phyloP scores from a whole-genome alignment of 2,329 filamentous ascomycete species.

The Fusarium coffeatum region DNA sequence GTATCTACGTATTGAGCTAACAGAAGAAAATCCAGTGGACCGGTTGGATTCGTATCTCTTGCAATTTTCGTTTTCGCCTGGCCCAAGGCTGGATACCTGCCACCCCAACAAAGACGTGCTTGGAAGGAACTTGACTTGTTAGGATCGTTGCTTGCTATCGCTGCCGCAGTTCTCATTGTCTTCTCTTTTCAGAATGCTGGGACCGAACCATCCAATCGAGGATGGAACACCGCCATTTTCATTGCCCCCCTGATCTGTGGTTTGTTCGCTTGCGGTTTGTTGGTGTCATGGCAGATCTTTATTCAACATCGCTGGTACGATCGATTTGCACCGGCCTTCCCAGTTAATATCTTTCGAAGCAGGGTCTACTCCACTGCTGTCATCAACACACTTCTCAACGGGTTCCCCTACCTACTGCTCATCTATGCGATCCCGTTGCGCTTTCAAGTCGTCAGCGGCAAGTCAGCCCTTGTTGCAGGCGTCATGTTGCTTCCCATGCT shows the following conservation, averaged over 20 bases:
- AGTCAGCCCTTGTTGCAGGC: conserved; percentile 59
- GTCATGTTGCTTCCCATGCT: conserved; percentile 66
- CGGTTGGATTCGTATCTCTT: conserved; percentile 61
- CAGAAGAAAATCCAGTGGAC: conserved; percentile 55
- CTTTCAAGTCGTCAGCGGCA: conserved; percentile 62
- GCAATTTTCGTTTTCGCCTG: conserved; percentile 61
- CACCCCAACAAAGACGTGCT: conserved; percentile 52
- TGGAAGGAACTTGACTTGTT: conserved; percentile 66
- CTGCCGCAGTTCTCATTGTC: conserved; percentile 65
- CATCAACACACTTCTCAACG: conserved; percentile 60
- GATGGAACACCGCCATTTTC: conserved; percentile 58
- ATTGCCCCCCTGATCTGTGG: conserved; percentile 49
- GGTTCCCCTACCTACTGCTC: conserved; percentile 62
- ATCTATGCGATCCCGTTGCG: conserved; percentile 63
- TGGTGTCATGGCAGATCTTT: conserved; percentile 48
- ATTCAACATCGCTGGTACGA: conserved; percentile 45
- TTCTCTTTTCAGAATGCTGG: conserved; percentile 68
- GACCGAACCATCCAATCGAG: conserved; percentile 42
- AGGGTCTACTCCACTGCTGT: conserved; percentile 57
- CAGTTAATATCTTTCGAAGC: conserved; percentile 61
- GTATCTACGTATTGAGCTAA: conserved; percentile 4
- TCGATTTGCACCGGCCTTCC: conserved; percentile 56
- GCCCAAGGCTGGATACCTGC: conserved; percentile 59
- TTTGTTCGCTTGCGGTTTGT: conserved; percentile 44
- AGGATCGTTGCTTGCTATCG: conserved; percentile 65